Conservation (phyloP, 257 asterid genomes). For the Przewalskia tangutica region DNA sequence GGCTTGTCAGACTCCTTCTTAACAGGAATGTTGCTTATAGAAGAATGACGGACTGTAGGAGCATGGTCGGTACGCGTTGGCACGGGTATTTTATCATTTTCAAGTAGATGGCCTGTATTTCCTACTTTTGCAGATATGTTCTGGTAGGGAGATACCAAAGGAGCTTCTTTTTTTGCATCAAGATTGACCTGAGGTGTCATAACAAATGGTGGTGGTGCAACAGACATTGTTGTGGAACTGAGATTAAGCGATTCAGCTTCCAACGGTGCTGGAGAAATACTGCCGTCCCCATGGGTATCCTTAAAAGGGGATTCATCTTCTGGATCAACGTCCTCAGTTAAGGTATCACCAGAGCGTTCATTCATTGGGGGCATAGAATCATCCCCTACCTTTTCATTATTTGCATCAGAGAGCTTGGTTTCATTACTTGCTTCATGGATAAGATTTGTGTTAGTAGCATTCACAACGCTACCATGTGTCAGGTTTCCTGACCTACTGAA, state of each 20-base stretch:
- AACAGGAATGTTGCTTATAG: slow-evolving; percentile 5
- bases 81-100: slow-evolving; percentile 9
- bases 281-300: slow-evolving; percentile 18
- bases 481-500: slow-evolving; percentile 8
- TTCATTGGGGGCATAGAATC: slow-evolving; percentile 9
- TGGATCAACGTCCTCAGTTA: slow-evolving; percentile 36
- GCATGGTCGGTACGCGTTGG: slow-evolving; percentile 6
- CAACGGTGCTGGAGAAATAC: slow-evolving; percentile 9
- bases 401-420: slow-evolving; percentile 18
- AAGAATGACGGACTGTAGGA: slow-evolving; percentile 12
- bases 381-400: slow-evolving; percentile 11
- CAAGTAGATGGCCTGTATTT: slow-evolving; percentile 13
- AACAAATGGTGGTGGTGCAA: slow-evolving; percentile 15
- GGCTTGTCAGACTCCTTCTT: slow-evolving; percentile 10
- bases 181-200: slow-evolving; percentile 4
- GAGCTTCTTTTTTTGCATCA: slow-evolving; percentile 8
- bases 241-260: slow-evolving; percentile 1
- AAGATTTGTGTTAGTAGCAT: slow-evolving; percentile 12
- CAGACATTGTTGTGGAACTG: slow-evolving; percentile 7
- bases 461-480: slow-evolving; percentile 17
- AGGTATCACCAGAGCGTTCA: slow-evolving; percentile 9
- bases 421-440: slow-evolving; percentile 7
- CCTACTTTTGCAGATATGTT: slow-evolving; percentile 7
- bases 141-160: slow-evolving; percentile 10
- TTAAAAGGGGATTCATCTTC: slow-evolving; percentile 47